Evolutionary conservation across 2,329 filamentous ascomycete species (phyloP), one percentile per base, ranked within the genome.

Genomic region (Aureobasidium lini): DNA sequence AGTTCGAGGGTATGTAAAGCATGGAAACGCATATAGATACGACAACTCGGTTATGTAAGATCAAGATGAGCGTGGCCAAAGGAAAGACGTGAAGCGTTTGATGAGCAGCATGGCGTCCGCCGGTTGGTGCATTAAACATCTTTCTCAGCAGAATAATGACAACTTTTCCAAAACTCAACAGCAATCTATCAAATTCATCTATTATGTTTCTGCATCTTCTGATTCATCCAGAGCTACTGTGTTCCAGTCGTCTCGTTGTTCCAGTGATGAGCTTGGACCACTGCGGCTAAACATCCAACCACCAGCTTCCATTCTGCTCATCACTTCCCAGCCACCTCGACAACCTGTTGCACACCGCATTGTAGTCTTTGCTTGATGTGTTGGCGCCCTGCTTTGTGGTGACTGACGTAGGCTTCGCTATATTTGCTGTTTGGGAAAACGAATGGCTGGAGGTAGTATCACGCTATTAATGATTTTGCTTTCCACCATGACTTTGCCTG

Each of bases 1-100:
- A 90, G 57, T 97, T 96, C 75, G 94, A 97, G 69, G 93, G 90
- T 68, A 90, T 97, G 81, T 97, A 88, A 83, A 59, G 29, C 6
- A 29, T n/a, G 31, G 31, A 32, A 52, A 28, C 40, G 47, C 53
- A 32, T 37, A 50, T 34, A 52, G 37, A 47, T 36, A 44, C 34
- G 34, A 48, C 42, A 28, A 57, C 42, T 57, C 28, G 37, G 28
- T 29, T 29, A 59, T 50, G 44, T 59, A 50, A 49, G 57, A 52
- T 54, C 18, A 47, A 53, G 53, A 57, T 31, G 46, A 28, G 53
- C 46, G 34, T 37, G 42, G 28, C 34, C 43, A 18, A 29, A 18
- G 53, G 34, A n/a, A 16, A 43, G 40, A 37, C 32, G 18, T 57
- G 42, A 18, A 57, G 18, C 46, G 37, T 40, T 49, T 42, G 23